These are phyloP conservation scores for Flagelloscypha sp. DNA, from an alignment of 768 basidiomycete species.

Conservation along the genomic window DNA sequence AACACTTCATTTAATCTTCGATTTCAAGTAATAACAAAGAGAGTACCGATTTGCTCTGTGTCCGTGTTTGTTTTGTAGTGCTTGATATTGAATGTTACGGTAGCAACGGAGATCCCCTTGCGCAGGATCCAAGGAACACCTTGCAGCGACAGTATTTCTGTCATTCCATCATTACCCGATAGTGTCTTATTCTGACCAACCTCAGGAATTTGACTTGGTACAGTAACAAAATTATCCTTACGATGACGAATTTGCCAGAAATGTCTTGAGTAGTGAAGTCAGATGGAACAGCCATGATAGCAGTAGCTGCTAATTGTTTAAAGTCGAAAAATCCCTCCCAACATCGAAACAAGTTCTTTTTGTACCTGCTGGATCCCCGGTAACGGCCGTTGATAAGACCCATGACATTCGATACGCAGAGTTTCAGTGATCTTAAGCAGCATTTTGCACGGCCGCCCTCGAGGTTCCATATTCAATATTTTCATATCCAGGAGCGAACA, in stretches of 20 bases:
- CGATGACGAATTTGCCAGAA: conserved; percentile 56
- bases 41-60: conserved; percentile 12
- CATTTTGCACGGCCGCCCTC: too few relatives aligned
- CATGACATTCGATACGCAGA: too few relatives aligned
- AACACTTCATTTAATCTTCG: too few relatives aligned
- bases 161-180: conserved; percentile 4
- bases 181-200: conserved; percentile 3
- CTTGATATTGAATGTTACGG: conserved; percentile 3
- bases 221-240: conserved; percentile 18
- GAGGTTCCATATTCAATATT: too few relatives aligned
- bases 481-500: too few relatives aligned
- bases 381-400: too few relatives aligned
- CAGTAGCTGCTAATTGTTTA: conserved; percentile 2
- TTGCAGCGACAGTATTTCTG: conserved; percentile 9
- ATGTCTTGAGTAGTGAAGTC: conserved; percentile 52
- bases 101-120: conserved; percentile 6
- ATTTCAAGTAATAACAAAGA: too few relatives aligned
- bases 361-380: too few relatives aligned
- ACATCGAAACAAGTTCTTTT: too few relatives aligned
- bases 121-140: conserved; percentile 11
- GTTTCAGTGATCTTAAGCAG: too few relatives aligned
- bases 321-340: too few relatives aligned
- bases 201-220: conserved; percentile 5
- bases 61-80: conserved; percentile 9
- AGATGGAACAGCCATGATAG: conserved; percentile 57